Percentiles rank a stretch among this genome's conserved stretches.
phyloP scores from a whole-genome alignment of 768 basidiomycete species.

The Boletellus ananiceps region DNA sequence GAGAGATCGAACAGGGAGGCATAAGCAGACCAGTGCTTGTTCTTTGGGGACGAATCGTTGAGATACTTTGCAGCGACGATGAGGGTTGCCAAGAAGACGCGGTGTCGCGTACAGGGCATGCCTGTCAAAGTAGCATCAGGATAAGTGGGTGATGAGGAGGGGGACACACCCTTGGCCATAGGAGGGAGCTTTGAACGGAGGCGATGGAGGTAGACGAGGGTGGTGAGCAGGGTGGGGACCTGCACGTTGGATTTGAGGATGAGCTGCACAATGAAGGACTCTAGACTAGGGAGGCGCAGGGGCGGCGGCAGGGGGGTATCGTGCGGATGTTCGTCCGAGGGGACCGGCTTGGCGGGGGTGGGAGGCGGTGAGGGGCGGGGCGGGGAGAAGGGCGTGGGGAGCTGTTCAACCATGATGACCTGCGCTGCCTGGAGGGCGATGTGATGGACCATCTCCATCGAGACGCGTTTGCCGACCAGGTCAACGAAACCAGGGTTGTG shows the following conservation, averaged over 20 bases:
- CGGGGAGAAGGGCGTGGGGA: slow-evolving; percentile 28
- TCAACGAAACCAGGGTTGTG: slow-evolving; percentile 81
- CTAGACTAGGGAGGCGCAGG: slow-evolving; percentile 56
- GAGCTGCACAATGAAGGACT: slow-evolving; percentile 80
- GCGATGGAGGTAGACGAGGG: slow-evolving; percentile 88
- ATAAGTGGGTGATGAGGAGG: not conserved
- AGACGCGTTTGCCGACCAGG: slow-evolving; percentile 73
- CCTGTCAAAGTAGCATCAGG: slow-evolving; percentile 34
- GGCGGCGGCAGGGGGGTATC: slow-evolving; percentile 17
- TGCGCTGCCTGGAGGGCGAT: slow-evolving; percentile 74
- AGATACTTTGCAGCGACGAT: slow-evolving; percentile 97
- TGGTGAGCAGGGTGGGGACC: slow-evolving; percentile 84
- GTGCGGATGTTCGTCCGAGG: slow-evolving; percentile 30
- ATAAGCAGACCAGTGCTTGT: slow-evolving; percentile 86
- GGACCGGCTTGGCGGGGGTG: slow-evolving; percentile 50
- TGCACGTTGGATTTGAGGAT: slow-evolving; percentile 83
- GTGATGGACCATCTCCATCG: slow-evolving; percentile 80
- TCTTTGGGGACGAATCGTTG: slow-evolving; percentile 95
- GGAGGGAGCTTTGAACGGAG: slow-evolving; percentile 74
- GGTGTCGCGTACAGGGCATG: slow-evolving; percentile 88
- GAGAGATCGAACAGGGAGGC: slow-evolving; percentile 67
- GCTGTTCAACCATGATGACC: slow-evolving; percentile 68
- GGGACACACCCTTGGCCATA: slow-evolving; percentile 73
- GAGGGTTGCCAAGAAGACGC: slow-evolving; percentile 92
- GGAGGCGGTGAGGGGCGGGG: slow-evolving; percentile 63